Evolutionary conservation across 345 rosid species (phyloP), one percentile per base, ranked within the genome.

Genomic region (Trapa incisa): DNA sequence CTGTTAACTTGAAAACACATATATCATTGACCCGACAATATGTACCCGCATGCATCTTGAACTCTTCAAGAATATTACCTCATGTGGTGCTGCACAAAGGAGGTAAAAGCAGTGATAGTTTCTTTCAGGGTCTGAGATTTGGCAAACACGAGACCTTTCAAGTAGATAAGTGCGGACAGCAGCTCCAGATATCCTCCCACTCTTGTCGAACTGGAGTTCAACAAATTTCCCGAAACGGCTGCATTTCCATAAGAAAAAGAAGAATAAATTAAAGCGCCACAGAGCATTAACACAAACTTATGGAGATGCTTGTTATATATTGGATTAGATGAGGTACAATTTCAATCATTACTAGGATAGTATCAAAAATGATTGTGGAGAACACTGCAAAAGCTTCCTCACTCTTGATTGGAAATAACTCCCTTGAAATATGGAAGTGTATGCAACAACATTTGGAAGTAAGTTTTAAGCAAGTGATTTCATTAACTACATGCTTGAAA

Each of bases 171-270:
- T 94, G 62, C 99, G 80, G 73, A 94, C 83, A 69, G 99, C 99
- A 32, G 99, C 99, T 60, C 99, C 99, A 47, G 99, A 94, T 75
- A 94, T 94, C 80, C 99, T 84, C 83, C 99, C 99, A 79, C 71
- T 87, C 77, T 89, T 94, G 87, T 94, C 97, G 76, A 94, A 94
- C 81, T 94, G 99, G 74, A 94, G 76, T 89, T 94, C 99, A 36
- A 94, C 99, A 81, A 94, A 94, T 85, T 94, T 94, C 79, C 99
- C 99, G 76, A 94, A 94, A 62, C 99, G 99, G 85, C 99, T 94
- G 77, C 78, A 78, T 75, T 74, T 61, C 68, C 66, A 80, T 61
- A 47, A 63, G 69, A 73, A 61, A 60, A 22, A 77, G 47, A 70
- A 60, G 16, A 70, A 54, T 50, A 56, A 22, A 35, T 54, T 54